These are phyloP conservation scores for Xylariales sp. DNA, from an alignment of 2,329 filamentous ascomycete species.

Conservation along the genomic window DNA sequence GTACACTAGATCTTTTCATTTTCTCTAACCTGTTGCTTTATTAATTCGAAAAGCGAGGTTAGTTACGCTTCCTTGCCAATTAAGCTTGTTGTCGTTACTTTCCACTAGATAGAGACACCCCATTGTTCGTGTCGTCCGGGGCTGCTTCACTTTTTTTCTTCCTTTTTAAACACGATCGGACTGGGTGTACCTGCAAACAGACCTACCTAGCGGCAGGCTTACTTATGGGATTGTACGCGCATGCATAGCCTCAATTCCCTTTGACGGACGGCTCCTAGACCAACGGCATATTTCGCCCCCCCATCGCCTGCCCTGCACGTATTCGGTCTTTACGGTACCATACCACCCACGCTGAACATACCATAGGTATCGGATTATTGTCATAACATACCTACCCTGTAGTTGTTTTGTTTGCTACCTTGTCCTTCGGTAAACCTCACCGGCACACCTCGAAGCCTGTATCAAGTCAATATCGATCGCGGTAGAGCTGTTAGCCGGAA, in stretches of 20 bases:
- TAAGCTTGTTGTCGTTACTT: neutral
- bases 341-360: constrained; percentile 38
- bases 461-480: constrained; percentile 30
- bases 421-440: constrained; percentile 1
- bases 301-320: constrained; percentile 25
- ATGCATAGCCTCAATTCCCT: constrained; percentile 37
- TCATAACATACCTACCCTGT: constrained; percentile 38
- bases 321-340: constrained; percentile 30
- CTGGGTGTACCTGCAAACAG: constrained; percentile 25
- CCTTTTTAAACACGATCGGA: constrained; percentile 23
- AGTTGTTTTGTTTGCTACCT: constrained; percentile 37
- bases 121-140: constrained; percentile 1
- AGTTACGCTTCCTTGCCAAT: neutral
- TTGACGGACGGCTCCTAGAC: constrained; percentile 15
- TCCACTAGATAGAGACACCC: constrained; percentile 4
- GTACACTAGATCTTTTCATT: neutral
- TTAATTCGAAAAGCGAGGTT: neutral
- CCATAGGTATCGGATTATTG: constrained; percentile 31
- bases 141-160: neutral
- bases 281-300: constrained; percentile 20
- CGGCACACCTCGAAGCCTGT: constrained; percentile 32
- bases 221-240: constrained; percentile 16
- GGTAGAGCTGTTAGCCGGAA: constrained; percentile 17
- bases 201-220: constrained; percentile 16
- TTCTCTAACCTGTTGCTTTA: neutral